Evolutionary conservation across 805 yeast species (phyloP), one percentile per base, ranked within the genome.

Genomic region (Candida vaughaniae): DNA sequence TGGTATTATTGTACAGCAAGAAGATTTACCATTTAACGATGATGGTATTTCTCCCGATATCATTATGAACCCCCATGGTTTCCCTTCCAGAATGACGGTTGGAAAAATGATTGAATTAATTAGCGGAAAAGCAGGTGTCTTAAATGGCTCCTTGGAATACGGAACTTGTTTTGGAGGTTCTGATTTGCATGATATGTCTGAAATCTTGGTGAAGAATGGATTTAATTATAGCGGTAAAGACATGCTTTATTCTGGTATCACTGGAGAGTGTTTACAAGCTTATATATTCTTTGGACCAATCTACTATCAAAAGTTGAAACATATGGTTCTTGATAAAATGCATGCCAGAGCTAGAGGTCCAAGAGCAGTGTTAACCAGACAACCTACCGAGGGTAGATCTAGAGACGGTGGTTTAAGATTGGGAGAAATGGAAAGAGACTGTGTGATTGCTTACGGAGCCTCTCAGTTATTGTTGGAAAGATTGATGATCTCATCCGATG

Each of bases 331-430:
- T 64, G 99, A 93, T 66, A 93, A 93, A 66, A 93, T 93, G 99
- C 99, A 93, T 58, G 99, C 99, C 1, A 85, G 99, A 74, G 97
- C 99, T 2, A 80, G 99, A 61, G 99, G 99, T 35, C 99, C 99
- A 39, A 80, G 98, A 52, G 99, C 99, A 0, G 98, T 93, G 9
- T 73, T 93, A 41, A 93, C 99, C 7, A 81, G 99, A 64, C 99
- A 93, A 66, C 99, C 98, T 12, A 91, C 98, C 0, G 99, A 93
- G 64, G 99, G 99, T 75, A 79, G 99, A 64, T 88, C 97, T 2
- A 79, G 99, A 64, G 99, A 93, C 64, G 99, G 99, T 78, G 99
- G 99, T 59, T 76, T 93, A 60, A 83, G 99, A 72, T 76, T 93
- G 62, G 99, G 99, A 55, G 99, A 93, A 69, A 93, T 93, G 99